These are phyloP conservation scores for Candida railenensis DNA, from an alignment of 805 yeast genomes.

Conservation along the genomic window DNA sequence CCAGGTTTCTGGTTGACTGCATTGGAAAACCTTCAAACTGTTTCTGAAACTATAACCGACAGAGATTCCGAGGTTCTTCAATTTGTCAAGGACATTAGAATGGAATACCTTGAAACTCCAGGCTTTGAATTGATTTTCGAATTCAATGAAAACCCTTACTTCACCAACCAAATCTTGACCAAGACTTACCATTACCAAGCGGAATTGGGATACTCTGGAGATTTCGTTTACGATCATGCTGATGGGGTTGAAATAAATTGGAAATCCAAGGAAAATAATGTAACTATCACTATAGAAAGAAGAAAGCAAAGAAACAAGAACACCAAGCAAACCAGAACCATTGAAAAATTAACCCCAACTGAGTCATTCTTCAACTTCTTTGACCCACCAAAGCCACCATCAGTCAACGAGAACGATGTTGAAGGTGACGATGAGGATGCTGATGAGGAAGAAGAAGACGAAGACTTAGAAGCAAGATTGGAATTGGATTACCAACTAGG, in stretches of 20 bases:
- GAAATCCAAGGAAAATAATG: conserved; percentile 76
- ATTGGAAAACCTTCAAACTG: conserved; percentile 76
- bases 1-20: conserved; percentile 98
- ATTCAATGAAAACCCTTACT: conserved; percentile 73
- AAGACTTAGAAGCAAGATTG: conserved; percentile 76
- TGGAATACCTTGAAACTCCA: conserved; percentile 79
- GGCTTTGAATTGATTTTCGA: conserved; percentile 88
- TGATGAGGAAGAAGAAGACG: conserved; percentile 63
- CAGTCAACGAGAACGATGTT: conserved; percentile 38
- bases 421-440: conserved; percentile 39
- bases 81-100: conserved; percentile 63
- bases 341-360: conserved; percentile 90
- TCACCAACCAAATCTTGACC: conserved; percentile 67
- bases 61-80: conserved; percentile 84
- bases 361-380: conserved; percentile 96
- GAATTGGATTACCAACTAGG: conserved; percentile 95
- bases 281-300: conserved; percentile 84
- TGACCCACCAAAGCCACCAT: conserved; percentile 83
- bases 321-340: conserved; percentile 94
- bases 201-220: conserved; percentile 92
- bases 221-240: conserved; percentile 95
- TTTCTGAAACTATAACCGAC: conserved; percentile 83
- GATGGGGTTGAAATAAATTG: conserved; percentile 86
- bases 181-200: conserved; percentile 93
- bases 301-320: conserved; percentile 96